Evolutionary conservation across 345 rosid genomes (phyloP).

Genomic region (Bruguiera sexangula): DNA sequence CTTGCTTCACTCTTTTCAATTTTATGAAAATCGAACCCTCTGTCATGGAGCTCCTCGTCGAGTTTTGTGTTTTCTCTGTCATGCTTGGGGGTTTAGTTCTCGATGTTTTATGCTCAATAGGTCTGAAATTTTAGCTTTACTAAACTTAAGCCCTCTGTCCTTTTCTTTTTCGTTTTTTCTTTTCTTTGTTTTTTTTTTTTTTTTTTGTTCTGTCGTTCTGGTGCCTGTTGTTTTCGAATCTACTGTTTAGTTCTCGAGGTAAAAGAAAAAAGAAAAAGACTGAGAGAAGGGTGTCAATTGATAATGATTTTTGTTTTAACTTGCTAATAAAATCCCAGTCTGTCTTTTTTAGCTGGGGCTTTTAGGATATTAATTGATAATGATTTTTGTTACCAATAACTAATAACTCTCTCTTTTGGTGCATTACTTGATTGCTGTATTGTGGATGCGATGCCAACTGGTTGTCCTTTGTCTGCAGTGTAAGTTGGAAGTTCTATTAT

Average conservation of each 20-base stretch:
- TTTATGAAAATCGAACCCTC: neutral
- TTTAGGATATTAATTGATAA: neutral
- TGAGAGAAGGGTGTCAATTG: neutral
- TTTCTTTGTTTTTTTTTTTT: neutral
- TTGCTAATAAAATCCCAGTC: too few species aligned
- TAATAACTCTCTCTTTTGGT: neutral
- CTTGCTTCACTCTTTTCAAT: neutral
- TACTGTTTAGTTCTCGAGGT: neutral
- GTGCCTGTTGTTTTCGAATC: too few species aligned
- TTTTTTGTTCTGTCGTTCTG: too few species aligned
- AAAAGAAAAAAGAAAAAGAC: neutral
- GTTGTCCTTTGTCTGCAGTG: conserved; percentile 41
- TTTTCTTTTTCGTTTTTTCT: too few species aligned
- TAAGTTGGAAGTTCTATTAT: conserved; percentile 41
- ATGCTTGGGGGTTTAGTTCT: neutral
- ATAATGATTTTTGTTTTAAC: too few species aligned
- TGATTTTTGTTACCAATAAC: conserved; percentile 15
- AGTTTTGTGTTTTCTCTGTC: neutral
- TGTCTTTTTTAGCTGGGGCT: too few species aligned
- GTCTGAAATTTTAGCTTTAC: neutral
- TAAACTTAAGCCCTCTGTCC: neutral
- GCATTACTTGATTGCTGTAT: conserved; percentile 13
- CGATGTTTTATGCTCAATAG: neutral
- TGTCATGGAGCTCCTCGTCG: neutral
- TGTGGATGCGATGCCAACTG: conserved; percentile 2